These are phyloP conservation scores for Rhododendron ferrugineum DNA, from an alignment of 148 eudicot genomes.

Conservation along the genomic window DNA sequence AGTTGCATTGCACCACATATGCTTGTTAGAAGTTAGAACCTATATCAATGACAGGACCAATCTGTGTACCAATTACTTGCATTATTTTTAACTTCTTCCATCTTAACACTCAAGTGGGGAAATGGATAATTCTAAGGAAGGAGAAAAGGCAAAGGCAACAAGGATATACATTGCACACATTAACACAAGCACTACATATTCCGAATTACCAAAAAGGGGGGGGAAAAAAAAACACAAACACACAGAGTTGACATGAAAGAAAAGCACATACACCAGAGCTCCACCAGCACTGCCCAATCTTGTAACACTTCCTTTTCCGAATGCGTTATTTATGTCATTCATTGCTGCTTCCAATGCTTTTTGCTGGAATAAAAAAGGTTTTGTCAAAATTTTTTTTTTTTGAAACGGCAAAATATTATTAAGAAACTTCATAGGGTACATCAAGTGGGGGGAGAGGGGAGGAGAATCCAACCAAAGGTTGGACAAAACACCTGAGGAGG, in stretches of 20 bases:
- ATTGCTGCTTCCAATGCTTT: constrained; percentile 95
- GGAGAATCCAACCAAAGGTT: no score
- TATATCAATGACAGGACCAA: background rate
- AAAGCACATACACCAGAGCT: constrained; percentile 76
- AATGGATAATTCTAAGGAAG: background rate
- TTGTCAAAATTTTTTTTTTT: background rate
- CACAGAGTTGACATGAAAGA: background rate
- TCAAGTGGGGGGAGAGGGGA: no score
- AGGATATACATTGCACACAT: background rate
- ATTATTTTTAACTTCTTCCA: background rate
- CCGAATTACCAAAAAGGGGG: background rate
- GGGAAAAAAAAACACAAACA: no score
- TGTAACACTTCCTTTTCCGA: constrained; percentile 97
- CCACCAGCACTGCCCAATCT: constrained; percentile 98
- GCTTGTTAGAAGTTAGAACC: constrained; percentile 2
- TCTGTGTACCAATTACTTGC: background rate
- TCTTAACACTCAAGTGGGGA: background rate
- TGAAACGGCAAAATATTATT: no score
- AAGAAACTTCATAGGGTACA: no score
- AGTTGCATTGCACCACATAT: background rate
- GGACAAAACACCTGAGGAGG: no score
- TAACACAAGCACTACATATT: background rate
- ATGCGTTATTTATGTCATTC: constrained; percentile 86
- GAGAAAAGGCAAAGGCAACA: background rate
- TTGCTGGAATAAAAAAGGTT: constrained; percentile 51